These are phyloP conservation scores for Fusarium sp. DNA, from an alignment of 2,329 filamentous ascomycete species.

Conservation along the genomic window DNA sequence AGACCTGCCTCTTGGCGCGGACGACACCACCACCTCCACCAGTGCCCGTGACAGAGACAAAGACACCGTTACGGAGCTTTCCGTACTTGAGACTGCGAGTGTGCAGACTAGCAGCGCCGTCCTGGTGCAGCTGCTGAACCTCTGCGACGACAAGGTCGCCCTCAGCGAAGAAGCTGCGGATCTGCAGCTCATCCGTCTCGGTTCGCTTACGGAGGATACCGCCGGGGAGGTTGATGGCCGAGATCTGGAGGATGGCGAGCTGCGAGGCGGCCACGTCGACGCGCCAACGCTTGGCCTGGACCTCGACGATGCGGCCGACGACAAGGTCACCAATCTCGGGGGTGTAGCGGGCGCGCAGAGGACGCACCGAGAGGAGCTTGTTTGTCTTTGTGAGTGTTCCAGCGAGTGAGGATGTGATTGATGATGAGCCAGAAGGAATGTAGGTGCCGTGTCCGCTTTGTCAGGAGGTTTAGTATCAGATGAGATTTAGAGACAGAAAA, in stretches of 20 bases:
- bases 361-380: conserved; percentile 92
- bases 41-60: conserved; percentile 83
- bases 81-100: conserved; percentile 93
- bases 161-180: conserved; percentile 96
- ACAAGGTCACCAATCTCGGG: conserved; percentile 97
- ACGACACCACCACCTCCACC: conserved; percentile 91
- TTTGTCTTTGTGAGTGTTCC: conserved; percentile 94
- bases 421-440: conserved; percentile 68
- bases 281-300: conserved; percentile 93
- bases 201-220: conserved; percentile 92
- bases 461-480: conserved; percentile 24
- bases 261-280: conserved; percentile 92
- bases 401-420: conserved; percentile 90
- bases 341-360: conserved; percentile 90
- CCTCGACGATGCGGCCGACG: conserved; percentile 91
- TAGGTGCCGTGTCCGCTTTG: conserved; percentile 90
- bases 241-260: conserved; percentile 86
- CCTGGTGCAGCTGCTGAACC: conserved; percentile 88
- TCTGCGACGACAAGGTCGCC: conserved; percentile 95
- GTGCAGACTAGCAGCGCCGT: conserved; percentile 89
- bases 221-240: conserved; percentile 92
- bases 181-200: conserved; percentile 96
- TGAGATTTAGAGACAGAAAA: neutral
- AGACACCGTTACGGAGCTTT: conserved; percentile 93
- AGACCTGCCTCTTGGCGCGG: conserved; percentile 85